Conservation (phyloP, 306 rosid species). For the Fragaria nilgerrensis region DNA sequence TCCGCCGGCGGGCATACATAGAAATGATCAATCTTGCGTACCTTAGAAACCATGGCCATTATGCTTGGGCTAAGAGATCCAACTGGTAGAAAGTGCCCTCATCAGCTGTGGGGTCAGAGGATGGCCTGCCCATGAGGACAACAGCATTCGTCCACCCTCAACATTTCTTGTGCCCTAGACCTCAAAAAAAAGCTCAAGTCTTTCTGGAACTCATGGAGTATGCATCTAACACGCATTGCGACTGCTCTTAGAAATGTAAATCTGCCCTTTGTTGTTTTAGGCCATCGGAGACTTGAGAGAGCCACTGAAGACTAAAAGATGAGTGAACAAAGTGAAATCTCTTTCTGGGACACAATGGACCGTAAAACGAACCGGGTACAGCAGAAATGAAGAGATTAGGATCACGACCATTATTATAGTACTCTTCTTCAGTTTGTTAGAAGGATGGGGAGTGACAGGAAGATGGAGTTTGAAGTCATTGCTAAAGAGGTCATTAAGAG, state of each 20-base stretch:
- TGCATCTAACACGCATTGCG: slow-evolving; percentile 45
- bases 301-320: slow-evolving; percentile 79
- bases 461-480: slow-evolving; percentile 76
- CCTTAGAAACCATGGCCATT: slow-evolving; percentile 50
- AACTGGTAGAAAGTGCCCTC: slow-evolving; percentile 42
- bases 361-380: slow-evolving; percentile 57
- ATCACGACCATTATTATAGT: not conserved
- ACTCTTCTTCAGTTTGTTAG: slow-evolving; percentile 16
- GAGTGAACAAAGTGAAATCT: slow-evolving; percentile 58
- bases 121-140: slow-evolving; percentile 52
- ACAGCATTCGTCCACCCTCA: slow-evolving; percentile 52
- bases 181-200: slow-evolving; percentile 50
- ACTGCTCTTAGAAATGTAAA: slow-evolving; percentile 64
- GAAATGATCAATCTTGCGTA: not conserved
- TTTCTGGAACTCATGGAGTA: slow-evolving; percentile 42
- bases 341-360: slow-evolving; percentile 43
- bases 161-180: slow-evolving; percentile 53
- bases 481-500: slow-evolving; percentile 60
- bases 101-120: slow-evolving; percentile 43
- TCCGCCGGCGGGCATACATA: no score
- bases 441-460: slow-evolving; percentile 59
- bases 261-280: slow-evolving; percentile 56
- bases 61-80: slow-evolving; percentile 63
- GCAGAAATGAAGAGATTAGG: slow-evolving; percentile 34
- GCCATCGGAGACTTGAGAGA: slow-evolving; percentile 54